phyloP scores from a whole-genome alignment of 2,329 filamentous ascomycete genomes.

The Aspergillus caelatus region DNA sequence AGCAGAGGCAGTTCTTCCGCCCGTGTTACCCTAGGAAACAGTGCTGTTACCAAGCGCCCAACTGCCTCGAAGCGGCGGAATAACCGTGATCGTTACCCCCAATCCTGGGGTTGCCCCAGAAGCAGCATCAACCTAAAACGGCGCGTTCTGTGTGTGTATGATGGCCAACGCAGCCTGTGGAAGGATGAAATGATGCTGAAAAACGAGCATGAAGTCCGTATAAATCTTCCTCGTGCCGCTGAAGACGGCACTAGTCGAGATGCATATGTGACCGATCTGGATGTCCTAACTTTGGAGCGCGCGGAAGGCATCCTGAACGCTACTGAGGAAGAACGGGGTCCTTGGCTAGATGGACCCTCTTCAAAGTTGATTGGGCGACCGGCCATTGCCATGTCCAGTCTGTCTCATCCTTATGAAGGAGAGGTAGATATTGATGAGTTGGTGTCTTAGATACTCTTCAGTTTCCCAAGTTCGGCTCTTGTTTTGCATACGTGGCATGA shows the following conservation, averaged over 20 bases:
- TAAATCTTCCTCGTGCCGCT: conserved; percentile 73
- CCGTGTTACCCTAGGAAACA: conserved; percentile 54
- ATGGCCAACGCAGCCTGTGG: conserved; percentile 82
- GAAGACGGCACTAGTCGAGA: conserved; percentile 82
- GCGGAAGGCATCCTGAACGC: conserved; percentile 82
- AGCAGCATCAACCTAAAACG: conserved; percentile 99
- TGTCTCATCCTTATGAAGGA: conserved; percentile 30
- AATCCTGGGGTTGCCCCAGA: conserved; percentile 88
- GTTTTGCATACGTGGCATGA: conserved; percentile 27
- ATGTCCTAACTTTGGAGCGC: conserved; percentile 84
- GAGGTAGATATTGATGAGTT: conserved; percentile 41
- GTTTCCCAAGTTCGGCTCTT: conserved; percentile 11
- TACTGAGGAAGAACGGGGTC: conserved; percentile 83
- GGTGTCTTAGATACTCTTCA: conserved; percentile 26
- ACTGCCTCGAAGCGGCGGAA: conserved; percentile 69
- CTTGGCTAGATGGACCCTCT: conserved; percentile 61
- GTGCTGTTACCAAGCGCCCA: conserved; percentile 56
- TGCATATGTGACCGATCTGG: conserved; percentile 87
- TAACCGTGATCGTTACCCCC: conserved; percentile 90
- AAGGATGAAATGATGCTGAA: conserved; percentile 99
- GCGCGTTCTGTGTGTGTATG: conserved; percentile 89
- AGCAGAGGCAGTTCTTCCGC: conserved; percentile 57
- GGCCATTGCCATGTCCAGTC: conserved; percentile 34
- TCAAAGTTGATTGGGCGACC: conserved; percentile 39
- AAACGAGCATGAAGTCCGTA: conserved; percentile 88